Evolutionary conservation across 139 green algal genomes (phyloP).

Genomic region (Picocystis salinarum): DNA sequence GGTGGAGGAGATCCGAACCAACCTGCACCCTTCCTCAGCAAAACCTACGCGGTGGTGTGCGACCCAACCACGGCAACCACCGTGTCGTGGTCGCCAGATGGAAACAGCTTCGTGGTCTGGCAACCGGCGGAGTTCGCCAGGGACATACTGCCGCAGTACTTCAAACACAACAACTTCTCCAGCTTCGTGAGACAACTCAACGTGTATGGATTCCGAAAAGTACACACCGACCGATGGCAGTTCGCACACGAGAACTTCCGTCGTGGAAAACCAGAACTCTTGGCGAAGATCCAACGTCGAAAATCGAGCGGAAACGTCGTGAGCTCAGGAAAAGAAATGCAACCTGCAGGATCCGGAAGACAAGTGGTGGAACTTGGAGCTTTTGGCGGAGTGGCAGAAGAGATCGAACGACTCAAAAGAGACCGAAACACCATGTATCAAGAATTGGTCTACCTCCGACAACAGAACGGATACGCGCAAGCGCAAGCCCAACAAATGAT

Average conservation of each 20-base stretch:
- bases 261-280: conserved; percentile 41
- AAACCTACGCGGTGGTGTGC: conserved; percentile 75
- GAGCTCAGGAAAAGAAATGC: background rate
- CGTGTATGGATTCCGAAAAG: conserved; percentile 93
- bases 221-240: conserved; percentile 89
- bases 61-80: conserved; percentile 51
- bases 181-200: conserved; percentile 92
- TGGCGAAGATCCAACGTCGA: conserved; percentile 56
- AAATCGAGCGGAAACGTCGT: conserved; percentile 20
- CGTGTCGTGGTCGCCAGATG: conserved; percentile 66
- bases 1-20: too few species aligned
- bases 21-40: conserved; percentile 3
- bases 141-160: conserved; percentile 74
- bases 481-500: too few species aligned
- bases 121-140: conserved; percentile 71
- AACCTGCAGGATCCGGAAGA: background rate
- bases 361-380: conserved; percentile 4
- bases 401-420: conserved; percentile 12
- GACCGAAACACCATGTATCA: conserved; percentile 8
- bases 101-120: conserved; percentile 79
- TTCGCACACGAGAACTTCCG: conserved; percentile 92
- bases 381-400: conserved; percentile 6
- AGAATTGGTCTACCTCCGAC: too few species aligned
- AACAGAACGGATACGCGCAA: too few species aligned
- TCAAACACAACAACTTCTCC: conserved; percentile 97